These are phyloP conservation scores for Microcyclosporella mali DNA, from an alignment of 2,329 filamentous ascomycete species.

Conservation along the genomic window DNA sequence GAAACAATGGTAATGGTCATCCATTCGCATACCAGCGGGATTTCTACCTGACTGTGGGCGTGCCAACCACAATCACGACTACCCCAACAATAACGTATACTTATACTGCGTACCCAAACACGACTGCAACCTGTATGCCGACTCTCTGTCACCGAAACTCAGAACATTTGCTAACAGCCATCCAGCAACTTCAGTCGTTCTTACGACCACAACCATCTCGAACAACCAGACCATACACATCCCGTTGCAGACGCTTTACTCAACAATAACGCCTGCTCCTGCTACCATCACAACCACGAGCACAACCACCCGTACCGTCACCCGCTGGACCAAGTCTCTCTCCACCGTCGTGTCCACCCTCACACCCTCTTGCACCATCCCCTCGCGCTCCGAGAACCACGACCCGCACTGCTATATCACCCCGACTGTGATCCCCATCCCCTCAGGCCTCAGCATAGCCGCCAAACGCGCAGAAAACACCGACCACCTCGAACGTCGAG, in stretches of 20 bases:
- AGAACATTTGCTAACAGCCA: slow-evolving; percentile 5
- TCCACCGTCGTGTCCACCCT: slow-evolving; percentile 23
- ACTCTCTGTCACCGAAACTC: no score
- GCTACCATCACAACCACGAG: slow-evolving; percentile 24
- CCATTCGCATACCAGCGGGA: slow-evolving; percentile 43
- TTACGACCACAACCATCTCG: neutral
- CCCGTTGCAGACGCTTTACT: neutral
- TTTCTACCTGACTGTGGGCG: slow-evolving; percentile 33
- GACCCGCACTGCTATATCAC: slow-evolving; percentile 5
- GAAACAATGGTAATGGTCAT: slow-evolving; percentile 36
- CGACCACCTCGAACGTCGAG: slow-evolving; percentile 2
- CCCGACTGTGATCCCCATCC: slow-evolving; percentile 11
- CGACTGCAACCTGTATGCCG: neutral
- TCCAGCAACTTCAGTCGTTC: slow-evolving; percentile 2
- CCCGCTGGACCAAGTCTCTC: slow-evolving; percentile 19
- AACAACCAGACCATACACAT: neutral
- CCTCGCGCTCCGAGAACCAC: slow-evolving; percentile 8
- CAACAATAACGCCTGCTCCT: slow-evolving; percentile 7
- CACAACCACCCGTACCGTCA: slow-evolving; percentile 32
- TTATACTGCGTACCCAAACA: slow-evolving; percentile 24
- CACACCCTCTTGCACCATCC: slow-evolving; percentile 26
- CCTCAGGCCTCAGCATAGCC: neutral
- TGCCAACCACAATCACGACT: slow-evolving; percentile 11
- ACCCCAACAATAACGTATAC: slow-evolving; percentile 18
- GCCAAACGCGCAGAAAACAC: neutral